Evolutionary conservation across 139 green algal genomes (phyloP).

Genomic region (Chlamydomonas schloesseri): DNA sequence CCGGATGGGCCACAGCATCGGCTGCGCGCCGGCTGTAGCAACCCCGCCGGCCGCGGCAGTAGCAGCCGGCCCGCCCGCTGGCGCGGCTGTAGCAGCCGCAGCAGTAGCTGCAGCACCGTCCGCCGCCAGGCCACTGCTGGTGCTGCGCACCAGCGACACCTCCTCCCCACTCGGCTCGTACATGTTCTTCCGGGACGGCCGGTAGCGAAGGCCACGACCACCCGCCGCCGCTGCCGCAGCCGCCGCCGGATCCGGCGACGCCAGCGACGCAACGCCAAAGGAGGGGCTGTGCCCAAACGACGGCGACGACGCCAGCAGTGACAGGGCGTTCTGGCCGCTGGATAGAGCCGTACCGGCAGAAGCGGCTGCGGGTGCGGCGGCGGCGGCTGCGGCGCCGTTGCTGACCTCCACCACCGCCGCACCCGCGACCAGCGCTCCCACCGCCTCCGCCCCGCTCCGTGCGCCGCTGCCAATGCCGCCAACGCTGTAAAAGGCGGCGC

Average conservation of each 20-base stretch:
- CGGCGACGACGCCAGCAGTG: too few relatives aligned
- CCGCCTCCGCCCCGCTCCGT: not conserved
- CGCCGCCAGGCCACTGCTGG: not conserved
- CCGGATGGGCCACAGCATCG: not conserved
- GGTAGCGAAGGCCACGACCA: not conserved
- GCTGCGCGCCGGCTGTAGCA: not conserved
- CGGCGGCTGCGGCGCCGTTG: not conserved
- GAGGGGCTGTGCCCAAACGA: too few relatives aligned
- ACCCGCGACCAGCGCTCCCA: not conserved
- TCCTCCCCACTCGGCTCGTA: constrained; percentile 2
- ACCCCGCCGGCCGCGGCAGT: too few relatives aligned
- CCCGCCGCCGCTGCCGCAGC: not conserved
- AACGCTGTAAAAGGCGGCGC: not conserved
- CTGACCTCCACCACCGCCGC: not conserved
- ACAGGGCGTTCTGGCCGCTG: too few relatives aligned
- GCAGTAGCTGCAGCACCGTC: not conserved
- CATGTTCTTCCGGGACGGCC: constrained; percentile 6
- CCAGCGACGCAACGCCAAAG: not conserved
- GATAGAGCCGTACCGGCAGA: too few relatives aligned
- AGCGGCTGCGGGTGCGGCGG: too few relatives aligned
- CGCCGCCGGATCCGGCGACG: not conserved
- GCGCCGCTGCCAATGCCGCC: not conserved
- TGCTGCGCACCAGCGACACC: not conserved
- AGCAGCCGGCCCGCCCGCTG: too few relatives aligned
- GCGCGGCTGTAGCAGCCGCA: not conserved